Conservation (phyloP, 495 filamentous ascomycete genomes). For the Penicillium taxi region DNA sequence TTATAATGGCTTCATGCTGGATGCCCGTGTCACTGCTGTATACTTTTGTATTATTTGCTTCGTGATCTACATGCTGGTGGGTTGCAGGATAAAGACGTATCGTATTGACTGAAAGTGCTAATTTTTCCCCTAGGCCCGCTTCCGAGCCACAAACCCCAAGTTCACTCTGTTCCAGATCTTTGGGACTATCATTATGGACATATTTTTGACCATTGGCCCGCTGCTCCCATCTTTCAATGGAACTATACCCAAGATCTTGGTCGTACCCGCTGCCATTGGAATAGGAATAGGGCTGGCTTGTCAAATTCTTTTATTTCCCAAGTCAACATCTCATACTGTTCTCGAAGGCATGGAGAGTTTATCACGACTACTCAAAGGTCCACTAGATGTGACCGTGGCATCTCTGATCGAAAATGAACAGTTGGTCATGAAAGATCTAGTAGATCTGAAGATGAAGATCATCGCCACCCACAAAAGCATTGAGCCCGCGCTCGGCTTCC, state of each 20-base stretch:
- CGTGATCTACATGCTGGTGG: slow-evolving; percentile 32
- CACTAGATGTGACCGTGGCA: slow-evolving; percentile 19
- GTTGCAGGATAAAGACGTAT: not conserved
- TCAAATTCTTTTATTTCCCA: slow-evolving; percentile 34
- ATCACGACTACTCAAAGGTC: slow-evolving; percentile 20
- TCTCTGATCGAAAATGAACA: slow-evolving; percentile 11
- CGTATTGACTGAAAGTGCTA: not conserved
- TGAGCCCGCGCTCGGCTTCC: slow-evolving; percentile 19
- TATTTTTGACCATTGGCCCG: slow-evolving; percentile 28
- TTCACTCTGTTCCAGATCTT: slow-evolving; percentile 27
- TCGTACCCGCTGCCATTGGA: slow-evolving; percentile 31
- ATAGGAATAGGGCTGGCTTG: slow-evolving; percentile 31
- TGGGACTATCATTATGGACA: slow-evolving; percentile 31
- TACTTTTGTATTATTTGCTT: slow-evolving; percentile 29
- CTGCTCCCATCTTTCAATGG: slow-evolving; percentile 33
- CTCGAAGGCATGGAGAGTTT: slow-evolving; percentile 29
- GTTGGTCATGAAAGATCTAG: slow-evolving; percentile 9
- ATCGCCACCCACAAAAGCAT: slow-evolving; percentile 16
- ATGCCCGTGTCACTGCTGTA: slow-evolving; percentile 31
- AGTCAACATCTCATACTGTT: slow-evolving; percentile 31
- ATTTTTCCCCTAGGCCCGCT: slow-evolving; percentile 18
- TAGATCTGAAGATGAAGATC: slow-evolving; percentile 12
- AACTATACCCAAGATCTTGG: slow-evolving; percentile 26
- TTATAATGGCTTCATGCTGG: slow-evolving; percentile 35
- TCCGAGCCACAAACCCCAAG: slow-evolving; percentile 35